Percentiles rank a stretch among this genome's conserved stretches.
Evolutionary conservation across 2,329 filamentous ascomycete genomes (phyloP).

Genomic region (Aspergillus vadensis): DNA sequence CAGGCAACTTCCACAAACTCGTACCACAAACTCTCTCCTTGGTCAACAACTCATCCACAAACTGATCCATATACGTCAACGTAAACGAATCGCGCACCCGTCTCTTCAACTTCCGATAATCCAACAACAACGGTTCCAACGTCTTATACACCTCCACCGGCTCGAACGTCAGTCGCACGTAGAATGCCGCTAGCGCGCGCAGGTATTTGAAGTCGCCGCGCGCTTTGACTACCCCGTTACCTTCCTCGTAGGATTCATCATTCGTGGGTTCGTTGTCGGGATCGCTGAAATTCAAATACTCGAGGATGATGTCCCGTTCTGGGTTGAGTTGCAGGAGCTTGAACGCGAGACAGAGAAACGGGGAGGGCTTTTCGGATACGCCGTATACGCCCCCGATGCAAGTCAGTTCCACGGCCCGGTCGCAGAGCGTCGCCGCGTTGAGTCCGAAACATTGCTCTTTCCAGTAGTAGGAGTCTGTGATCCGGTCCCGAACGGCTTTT

Average conservation of each 20-base stretch:
- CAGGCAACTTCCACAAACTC: constrained; percentile 87
- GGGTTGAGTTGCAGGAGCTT: constrained; percentile 90
- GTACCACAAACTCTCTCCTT: constrained; percentile 92
- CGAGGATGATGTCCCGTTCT: constrained; percentile 72
- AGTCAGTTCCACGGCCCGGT: constrained; percentile 81
- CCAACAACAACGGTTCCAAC: constrained; percentile 80
- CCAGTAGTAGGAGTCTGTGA: constrained; percentile 95
- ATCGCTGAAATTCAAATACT: constrained; percentile 68
- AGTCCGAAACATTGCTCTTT: constrained; percentile 98
- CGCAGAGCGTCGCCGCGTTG: constrained; percentile 77
- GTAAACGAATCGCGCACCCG: constrained; percentile 72
- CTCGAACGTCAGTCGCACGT: constrained; percentile 83
- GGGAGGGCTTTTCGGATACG: constrained; percentile 76
- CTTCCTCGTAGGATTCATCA: no score
- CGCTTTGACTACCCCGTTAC: constrained; percentile 27
- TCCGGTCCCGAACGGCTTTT: constrained; percentile 91
- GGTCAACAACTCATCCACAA: constrained; percentile 85
- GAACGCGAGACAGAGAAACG: constrained; percentile 91
- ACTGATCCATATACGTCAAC: constrained; percentile 84
- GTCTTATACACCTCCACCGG: constrained; percentile 77
- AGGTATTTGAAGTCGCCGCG: constrained; percentile 69
- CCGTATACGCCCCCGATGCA: constrained; percentile 90
- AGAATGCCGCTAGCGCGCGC: constrained; percentile 85
- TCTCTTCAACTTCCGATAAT: constrained; percentile 79
- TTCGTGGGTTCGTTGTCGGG: no score